These are phyloP conservation scores for Colletotrichum neosansevieriae DNA, from an alignment of 2,329 filamentous ascomycete species.

Conservation along the genomic window DNA sequence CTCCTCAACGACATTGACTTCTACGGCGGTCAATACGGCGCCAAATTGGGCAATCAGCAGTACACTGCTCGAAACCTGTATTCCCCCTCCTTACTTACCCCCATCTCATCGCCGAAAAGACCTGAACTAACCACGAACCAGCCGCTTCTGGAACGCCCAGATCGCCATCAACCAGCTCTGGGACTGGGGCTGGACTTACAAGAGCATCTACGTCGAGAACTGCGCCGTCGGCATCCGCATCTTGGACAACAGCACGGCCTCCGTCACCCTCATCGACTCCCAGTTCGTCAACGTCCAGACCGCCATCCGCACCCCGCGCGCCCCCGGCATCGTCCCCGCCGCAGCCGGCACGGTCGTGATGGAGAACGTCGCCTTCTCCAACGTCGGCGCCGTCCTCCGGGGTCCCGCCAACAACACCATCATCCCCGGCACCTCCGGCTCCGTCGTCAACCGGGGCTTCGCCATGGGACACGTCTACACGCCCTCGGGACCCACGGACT, in stretches of 20 bases:
- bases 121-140: background rate
- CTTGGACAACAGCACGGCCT: slow-evolving; percentile 74
- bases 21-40: slow-evolving; percentile 74
- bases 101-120: fast-evolving
- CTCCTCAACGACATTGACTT: slow-evolving; percentile 78
- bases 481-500: slow-evolving; percentile 55
- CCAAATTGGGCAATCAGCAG: slow-evolving; percentile 73
- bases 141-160: slow-evolving; percentile 71
- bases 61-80: slow-evolving; percentile 75
- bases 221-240: slow-evolving; percentile 77
- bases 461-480: slow-evolving; percentile 72
- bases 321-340: slow-evolving; percentile 46
- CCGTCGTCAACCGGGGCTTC: slow-evolving; percentile 67
- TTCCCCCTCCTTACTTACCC: fast-evolving
- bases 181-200: slow-evolving; percentile 84
- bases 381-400: slow-evolving; percentile 51
- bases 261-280: slow-evolving; percentile 81
- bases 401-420: slow-evolving; percentile 60
- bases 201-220: slow-evolving; percentile 72
- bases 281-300: slow-evolving; percentile 74
- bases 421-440: slow-evolving; percentile 64
- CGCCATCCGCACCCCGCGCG: slow-evolving; percentile 74
- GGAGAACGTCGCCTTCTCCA: slow-evolving; percentile 59
- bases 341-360: slow-evolving; percentile 59
- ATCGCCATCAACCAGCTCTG: slow-evolving; percentile 79